A percentile compares a stretch with the other conserved stretches of the same genome.
Conservation (phyloP, 805 yeast genomes). For the Candida caryicola region DNA sequence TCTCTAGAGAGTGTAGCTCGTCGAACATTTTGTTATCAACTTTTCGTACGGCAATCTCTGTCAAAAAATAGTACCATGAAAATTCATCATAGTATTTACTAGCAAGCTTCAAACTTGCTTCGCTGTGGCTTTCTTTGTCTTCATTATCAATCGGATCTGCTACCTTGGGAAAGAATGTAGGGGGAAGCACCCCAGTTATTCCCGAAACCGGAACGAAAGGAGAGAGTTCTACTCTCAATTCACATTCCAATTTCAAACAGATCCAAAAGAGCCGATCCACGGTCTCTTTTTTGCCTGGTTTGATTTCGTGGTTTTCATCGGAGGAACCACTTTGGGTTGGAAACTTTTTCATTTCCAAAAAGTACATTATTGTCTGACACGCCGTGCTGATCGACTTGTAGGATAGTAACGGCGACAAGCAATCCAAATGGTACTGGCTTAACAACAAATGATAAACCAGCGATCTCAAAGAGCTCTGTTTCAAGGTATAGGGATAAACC, state of each 20-base stretch:
- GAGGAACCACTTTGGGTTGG: conserved; percentile 4
- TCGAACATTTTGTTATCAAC: conserved; percentile 36
- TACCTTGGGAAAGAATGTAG: conserved; percentile 30
- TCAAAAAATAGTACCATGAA: conserved; percentile 39
- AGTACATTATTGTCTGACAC: conserved; percentile 30
- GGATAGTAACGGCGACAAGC: conserved; percentile 26
- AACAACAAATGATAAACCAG: conserved; percentile 21
- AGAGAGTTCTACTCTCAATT: conserved; percentile 31
- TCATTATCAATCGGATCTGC: conserved; percentile 22
- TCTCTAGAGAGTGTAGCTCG: conserved; percentile 24
- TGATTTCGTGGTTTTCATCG: conserved; percentile 4
- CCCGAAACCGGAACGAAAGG: conserved; percentile 33
- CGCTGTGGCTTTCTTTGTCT: conserved; percentile 15
- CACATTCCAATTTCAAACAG: conserved; percentile 37
- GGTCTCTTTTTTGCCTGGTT: conserved; percentile 12
- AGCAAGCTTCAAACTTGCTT: conserved; percentile 24
- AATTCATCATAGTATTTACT: conserved; percentile 20
- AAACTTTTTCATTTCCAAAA: conserved; percentile 18
- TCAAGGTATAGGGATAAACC: conserved; percentile 20
- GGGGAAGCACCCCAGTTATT: conserved; percentile 29
- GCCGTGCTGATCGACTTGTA: conserved; percentile 24
- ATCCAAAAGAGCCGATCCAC: conserved; percentile 36
- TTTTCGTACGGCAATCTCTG: conserved; percentile 40
- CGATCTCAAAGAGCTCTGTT: conserved; percentile 14
- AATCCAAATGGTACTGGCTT: conserved; percentile 27